phyloP scores from a whole-genome alignment of 768 basidiomycete species.

The Zangia roseola region DNA sequence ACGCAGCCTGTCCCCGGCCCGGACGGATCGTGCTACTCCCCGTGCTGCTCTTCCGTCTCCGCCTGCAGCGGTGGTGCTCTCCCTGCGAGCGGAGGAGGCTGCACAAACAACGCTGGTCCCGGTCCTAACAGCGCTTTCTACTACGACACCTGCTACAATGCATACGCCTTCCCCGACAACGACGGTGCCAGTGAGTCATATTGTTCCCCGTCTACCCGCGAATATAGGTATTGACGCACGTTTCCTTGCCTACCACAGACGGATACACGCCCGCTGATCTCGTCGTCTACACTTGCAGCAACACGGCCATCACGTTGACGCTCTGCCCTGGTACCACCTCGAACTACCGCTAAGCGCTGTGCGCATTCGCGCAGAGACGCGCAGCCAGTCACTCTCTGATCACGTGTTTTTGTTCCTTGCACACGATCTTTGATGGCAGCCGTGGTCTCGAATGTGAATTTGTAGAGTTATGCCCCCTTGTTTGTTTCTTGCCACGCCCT shows the following conservation, averaged over 20 bases:
- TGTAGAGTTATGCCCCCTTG: background rate
- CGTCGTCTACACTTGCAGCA: slow-evolving; percentile 30
- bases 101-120: slow-evolving; percentile 26
- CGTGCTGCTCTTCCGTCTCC: slow-evolving; percentile 28
- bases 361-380: background rate
- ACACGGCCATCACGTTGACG: slow-evolving; percentile 28
- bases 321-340: slow-evolving; percentile 30
- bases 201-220: background rate
- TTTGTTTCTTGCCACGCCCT: background rate
- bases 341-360: slow-evolving; percentile 1
- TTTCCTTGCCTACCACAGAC: slow-evolving; percentile 2
- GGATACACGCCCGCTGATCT: slow-evolving; percentile 28
- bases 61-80: slow-evolving; percentile 31
- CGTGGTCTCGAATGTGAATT: background rate
- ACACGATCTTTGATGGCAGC: background rate
- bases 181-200: slow-evolving; percentile 26
- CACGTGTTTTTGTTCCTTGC: background rate
- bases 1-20: slow-evolving; percentile 31
- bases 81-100: slow-evolving; percentile 28
- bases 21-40: slow-evolving; percentile 24
- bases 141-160: slow-evolving; percentile 26
- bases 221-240: background rate
- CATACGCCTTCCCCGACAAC: slow-evolving; percentile 35
- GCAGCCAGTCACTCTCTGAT: background rate
- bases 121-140: slow-evolving; percentile 32